These are phyloP conservation scores for Pythium rishiriense DNA, from an alignment of 352 stramenopile genomes.

Conservation along the genomic window DNA sequence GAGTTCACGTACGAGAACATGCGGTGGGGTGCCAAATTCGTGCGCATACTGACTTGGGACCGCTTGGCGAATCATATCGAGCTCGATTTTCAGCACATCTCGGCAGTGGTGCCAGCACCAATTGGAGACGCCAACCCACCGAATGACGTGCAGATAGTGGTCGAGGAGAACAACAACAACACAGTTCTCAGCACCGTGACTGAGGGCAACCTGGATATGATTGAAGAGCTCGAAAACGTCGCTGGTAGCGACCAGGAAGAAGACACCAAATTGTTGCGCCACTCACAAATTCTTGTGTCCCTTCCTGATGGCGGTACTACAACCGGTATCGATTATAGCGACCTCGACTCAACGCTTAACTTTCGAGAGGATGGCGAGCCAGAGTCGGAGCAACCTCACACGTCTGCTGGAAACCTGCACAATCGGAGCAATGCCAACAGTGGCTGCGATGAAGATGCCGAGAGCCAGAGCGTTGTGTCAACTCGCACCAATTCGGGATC, in stretches of 20 bases:
- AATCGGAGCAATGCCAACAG: background rate
- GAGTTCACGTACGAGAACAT: conserved; percentile 49
- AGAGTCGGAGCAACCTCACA: background rate
- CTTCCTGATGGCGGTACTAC: background rate
- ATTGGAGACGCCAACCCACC: background rate
- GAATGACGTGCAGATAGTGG: background rate
- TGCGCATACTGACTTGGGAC: conserved; percentile 45
- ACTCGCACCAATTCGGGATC: conserved; percentile 33
- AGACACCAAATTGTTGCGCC: background rate
- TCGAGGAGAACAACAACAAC: background rate
- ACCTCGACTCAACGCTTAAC: conserved; percentile 25
- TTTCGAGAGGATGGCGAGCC: conserved; percentile 12
- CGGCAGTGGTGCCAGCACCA: conserved; percentile 22
- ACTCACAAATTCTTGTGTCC: background rate
- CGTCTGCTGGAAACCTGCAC: background rate
- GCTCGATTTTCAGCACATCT: conserved; percentile 55
- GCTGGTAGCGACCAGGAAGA: conserved; percentile 1
- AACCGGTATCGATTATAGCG: conserved; percentile 22
- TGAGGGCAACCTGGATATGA: conserved; percentile 13
- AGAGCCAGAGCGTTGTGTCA: conserved; percentile 23
- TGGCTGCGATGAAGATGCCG: background rate
- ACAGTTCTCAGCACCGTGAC: conserved; percentile 13
- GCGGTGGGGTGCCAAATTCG: conserved; percentile 45
- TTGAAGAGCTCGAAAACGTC: conserved; percentile 6
- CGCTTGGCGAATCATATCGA: conserved; percentile 28